Conservation (phyloP, 768 basidiomycete genomes). For the Lactifluus subvellereus region DNA sequence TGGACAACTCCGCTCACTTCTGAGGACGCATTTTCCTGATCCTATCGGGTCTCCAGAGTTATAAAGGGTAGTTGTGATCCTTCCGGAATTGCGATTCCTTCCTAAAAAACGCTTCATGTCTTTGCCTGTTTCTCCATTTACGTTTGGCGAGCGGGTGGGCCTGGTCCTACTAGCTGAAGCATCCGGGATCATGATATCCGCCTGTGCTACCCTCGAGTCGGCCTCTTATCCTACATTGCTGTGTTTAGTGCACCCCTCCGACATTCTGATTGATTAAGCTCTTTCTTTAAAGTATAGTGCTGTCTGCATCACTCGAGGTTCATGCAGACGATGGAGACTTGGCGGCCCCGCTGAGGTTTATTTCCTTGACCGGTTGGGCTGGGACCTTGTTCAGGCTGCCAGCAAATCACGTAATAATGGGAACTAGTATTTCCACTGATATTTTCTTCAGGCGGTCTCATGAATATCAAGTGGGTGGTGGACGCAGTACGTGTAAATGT, state of each 20-base stretch:
- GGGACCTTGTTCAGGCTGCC: constrained; percentile 28
- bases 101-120: neutral
- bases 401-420: constrained; percentile 8
- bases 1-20: neutral
- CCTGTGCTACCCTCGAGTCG: constrained; percentile 16
- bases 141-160: constrained; percentile 26
- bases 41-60: neutral
- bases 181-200: constrained; percentile 26
- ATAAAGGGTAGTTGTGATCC: neutral
- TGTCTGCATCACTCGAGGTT: constrained; percentile 18
- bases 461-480: constrained; percentile 34
- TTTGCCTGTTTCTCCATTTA: constrained; percentile 4
- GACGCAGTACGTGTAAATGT: constrained; percentile 28
- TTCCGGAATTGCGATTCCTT: neutral
- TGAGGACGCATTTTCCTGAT: neutral
- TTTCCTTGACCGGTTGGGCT: constrained; percentile 27
- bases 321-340: constrained; percentile 19
- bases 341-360: constrained; percentile 27
- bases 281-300: constrained; percentile 20
- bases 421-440: neutral
- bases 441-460: constrained; percentile 32
- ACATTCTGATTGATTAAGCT: neutral
- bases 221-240: constrained; percentile 25
- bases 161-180: constrained; percentile 26
- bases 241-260: constrained; percentile 14